Conservation (phyloP, 768 basidiomycete genomes). For the Xerocomus brunneocitrinus region DNA sequence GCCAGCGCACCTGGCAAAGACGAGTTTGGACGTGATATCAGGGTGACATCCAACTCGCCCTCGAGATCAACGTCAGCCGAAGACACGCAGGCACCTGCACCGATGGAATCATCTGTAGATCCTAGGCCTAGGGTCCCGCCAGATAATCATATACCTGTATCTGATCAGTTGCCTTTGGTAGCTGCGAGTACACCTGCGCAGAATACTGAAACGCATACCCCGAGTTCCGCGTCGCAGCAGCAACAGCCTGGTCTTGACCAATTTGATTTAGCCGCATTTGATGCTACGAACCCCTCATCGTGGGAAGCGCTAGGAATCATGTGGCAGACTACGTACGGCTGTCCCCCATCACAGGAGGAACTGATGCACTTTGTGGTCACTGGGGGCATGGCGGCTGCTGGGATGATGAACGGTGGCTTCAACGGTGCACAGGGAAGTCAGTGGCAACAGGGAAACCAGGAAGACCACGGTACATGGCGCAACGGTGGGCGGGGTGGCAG, state of each 20-base stretch:
- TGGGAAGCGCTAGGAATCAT: slow-evolving; percentile 81
- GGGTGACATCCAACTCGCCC: slow-evolving; percentile 44
- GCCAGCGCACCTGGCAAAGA: slow-evolving; percentile 52
- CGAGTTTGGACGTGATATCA: slow-evolving; percentile 83
- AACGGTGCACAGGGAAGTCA: slow-evolving; percentile 10
- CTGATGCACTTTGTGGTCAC: slow-evolving; percentile 71
- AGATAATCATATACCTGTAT: slow-evolving; percentile 46
- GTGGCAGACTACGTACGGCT: slow-evolving; percentile 68
- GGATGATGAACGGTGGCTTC: slow-evolving; percentile 12
- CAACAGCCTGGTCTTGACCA: slow-evolving; percentile 49
- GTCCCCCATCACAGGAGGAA: slow-evolving; percentile 66
- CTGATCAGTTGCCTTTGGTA: slow-evolving; percentile 39
- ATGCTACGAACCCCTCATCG: slow-evolving; percentile 65
- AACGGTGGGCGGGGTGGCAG: slow-evolving; percentile 33
- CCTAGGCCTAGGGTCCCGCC: slow-evolving; percentile 40
- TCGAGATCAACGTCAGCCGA: slow-evolving; percentile 27
- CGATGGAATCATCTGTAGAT: slow-evolving; percentile 38
- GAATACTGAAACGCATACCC: slow-evolving; percentile 32
- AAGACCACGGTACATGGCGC: slow-evolving; percentile 35
- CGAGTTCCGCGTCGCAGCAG: slow-evolving; percentile 37
- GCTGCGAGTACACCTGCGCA: slow-evolving; percentile 56
- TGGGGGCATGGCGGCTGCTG: slow-evolving; percentile 21
- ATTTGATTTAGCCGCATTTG: slow-evolving; percentile 70
- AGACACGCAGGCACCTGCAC: slow-evolving; percentile 24
- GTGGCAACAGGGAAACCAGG: not conserved